Evolutionary conservation across 2,329 filamentous ascomycete species (phyloP), one percentile per base, ranked within the genome.

Genomic region (Cercospora zeae-maydis): DNA sequence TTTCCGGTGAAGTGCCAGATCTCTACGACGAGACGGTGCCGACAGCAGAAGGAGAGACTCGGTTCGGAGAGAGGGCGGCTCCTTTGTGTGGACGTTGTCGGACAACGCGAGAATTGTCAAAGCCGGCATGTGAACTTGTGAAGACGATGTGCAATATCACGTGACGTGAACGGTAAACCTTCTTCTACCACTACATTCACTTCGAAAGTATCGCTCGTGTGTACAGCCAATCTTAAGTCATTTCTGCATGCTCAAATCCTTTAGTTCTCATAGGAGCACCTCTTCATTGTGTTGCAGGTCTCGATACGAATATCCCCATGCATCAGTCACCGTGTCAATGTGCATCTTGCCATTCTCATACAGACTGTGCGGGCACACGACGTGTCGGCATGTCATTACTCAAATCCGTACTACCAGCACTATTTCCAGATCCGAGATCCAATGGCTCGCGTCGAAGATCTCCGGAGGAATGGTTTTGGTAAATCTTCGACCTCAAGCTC

Each of bases 381-480:
- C 70, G 51, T 36, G 73, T 73, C 3, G 70, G 68, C 70, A 73
- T 64, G 7, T 64, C 62, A 21, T 64, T 58, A 19, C 57, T 69
- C 10, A 63, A 64, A 45, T 56, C 66, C 10, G 66, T 59, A 52
- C 65, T 69, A 42, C 66, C 63, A 33, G 63, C 62, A 49, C 55
- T 61, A 54, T 64, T 63, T 24, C 42, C 42, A 49, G 21, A 49
- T 47, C 53, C 30, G 6, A 36, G n/a, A 24, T 45, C 14, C 24
- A 27, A 30, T 39, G 21, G 67, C 10, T 67, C 71, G 31, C 63
- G 65, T 10, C 60, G 64, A 13, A 69, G 61, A 52, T 57, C 54
- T 36, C 65, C 64, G 45, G 36, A 16, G 16, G 59, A 47, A 6
- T 37, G 39, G 51, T 24, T 58, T 56, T 27, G 42, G 11, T 49